Evolutionary conservation across 2,329 filamentous ascomycete genomes (phyloP), one percentile per base, ranked within the genome.

Genomic region (Hymenoscyphus repandus): DNA sequence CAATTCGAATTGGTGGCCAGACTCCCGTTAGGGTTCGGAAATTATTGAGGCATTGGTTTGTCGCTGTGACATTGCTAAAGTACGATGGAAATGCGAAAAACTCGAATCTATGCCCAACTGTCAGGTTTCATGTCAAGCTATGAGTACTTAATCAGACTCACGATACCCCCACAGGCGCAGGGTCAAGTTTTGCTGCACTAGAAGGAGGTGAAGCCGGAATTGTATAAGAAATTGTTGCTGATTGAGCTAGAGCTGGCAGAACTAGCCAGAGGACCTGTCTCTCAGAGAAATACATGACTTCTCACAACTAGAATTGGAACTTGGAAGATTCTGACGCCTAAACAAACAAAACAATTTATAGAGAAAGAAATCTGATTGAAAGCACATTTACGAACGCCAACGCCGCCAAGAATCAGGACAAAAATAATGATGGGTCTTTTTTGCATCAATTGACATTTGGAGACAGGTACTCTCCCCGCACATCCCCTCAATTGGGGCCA

Each of bases 11-110:
- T 0, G 76, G 77, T 6, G 77, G 76, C 72, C 73, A 77, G 10
- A 65, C 68, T 1, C 77, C 77, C 0, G 71, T 74, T 43, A 79
- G 52, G 11, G 71, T 66, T 53, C 73, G 71, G 57, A 78, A 71
- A 57, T 80, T 80, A 20, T 72, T 61, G 5, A 81, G 66, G 53
- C 78, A 81, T 56, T 73, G 72, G 0, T 64, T 68, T 0, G 77
- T 80, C 1, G 74, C 68, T 0, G 69, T 70, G 12, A 80, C 74
- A 54, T 77, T 73, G 13, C 68, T 72, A 54, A 80, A 73, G 60
- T 81, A 81, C 0, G 68, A 72, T 0, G 78, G 78, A 46, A 77
- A 80, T 0, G 75, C 69, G 54, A 80, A 81, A 64, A 81, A 81
- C 47, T 80, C 76, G 48, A 78, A 72, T 1, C 73, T 76, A 34